These are phyloP conservation scores for Marsdenia floribunda DNA, from an alignment of 257 asterid genomes.

Conservation along the genomic window DNA sequence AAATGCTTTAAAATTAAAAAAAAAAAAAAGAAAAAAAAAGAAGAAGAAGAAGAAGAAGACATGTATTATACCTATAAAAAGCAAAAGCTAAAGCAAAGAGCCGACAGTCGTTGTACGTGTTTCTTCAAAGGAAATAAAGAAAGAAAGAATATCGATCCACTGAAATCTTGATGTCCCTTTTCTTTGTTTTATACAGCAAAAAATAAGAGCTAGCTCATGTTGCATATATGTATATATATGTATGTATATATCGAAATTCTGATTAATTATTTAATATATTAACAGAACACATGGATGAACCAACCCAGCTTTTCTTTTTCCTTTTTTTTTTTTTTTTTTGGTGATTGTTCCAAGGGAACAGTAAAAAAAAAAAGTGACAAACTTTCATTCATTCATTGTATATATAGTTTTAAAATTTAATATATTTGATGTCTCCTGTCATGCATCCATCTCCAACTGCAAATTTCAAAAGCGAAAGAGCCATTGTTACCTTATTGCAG, in stretches of 20 bases:
- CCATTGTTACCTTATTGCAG: neutral
- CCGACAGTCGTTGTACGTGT: neutral
- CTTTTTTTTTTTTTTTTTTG: neutral
- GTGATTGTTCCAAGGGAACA: neutral
- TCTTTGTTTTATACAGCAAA: too few relatives aligned
- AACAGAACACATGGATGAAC: neutral
- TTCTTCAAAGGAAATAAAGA: neutral
- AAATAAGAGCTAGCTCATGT: too few relatives aligned
- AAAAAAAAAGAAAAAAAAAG: too few relatives aligned
- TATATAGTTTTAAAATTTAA: constrained; percentile 16
- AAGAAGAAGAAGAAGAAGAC: too few relatives aligned
- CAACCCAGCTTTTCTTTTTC: constrained; percentile 2
- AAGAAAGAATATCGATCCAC: neutral
- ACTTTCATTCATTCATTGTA: neutral
- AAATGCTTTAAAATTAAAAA: too few relatives aligned
- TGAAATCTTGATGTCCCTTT: too few relatives aligned
- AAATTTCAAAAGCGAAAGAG: neutral
- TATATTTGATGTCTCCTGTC: constrained; percentile 77
- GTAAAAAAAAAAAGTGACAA: neutral
- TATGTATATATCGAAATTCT: neutral
- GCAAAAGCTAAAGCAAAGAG: neutral
- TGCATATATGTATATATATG: too few relatives aligned
- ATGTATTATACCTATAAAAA: neutral
- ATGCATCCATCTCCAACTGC: constrained; percentile 96
- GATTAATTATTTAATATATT: neutral